Evolutionary conservation across 1,284 basidiomycete genomes (phyloP), one percentile per base, ranked within the genome.

Genomic region (Tranzscheliella williamsii): DNA sequence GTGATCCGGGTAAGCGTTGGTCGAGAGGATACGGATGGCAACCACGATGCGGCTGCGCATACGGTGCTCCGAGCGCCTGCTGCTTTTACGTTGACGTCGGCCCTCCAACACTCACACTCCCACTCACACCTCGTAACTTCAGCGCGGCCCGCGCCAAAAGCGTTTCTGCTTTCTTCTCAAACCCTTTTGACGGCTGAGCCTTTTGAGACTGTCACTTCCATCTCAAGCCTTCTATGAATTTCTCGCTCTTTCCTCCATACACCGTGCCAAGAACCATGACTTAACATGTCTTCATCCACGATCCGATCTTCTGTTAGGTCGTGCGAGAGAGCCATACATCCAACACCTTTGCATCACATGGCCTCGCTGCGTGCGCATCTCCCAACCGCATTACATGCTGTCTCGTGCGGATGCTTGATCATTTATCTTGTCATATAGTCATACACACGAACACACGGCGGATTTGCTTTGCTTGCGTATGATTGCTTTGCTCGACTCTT

Each of bases 241-340:
- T 55, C 58, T 46, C 36, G 51, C 24, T 31, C 40, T 52, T 62
- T 55, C 55, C 57, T 62, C 58, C 58, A 62, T 52, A 54, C 40
- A 34, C 46, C n/a, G n/a, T n/a, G n/a, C n/a, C n/a, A n/a, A n/a
- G n/a, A n/a, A n/a, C n/a, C n/a, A n/a, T n/a, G n/a, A n/a, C n/a
- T n/a, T n/a, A n/a, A n/a, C n/a, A n/a, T n/a, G n/a, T n/a, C n/a
- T n/a, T n/a, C n/a, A n/a, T n/a, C n/a, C n/a, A n/a, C n/a, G n/a
- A n/a, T n/a, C n/a, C n/a, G n/a, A n/a, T n/a, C n/a, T n/a, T n/a
- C n/a, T n/a, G n/a, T n/a, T n/a, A n/a, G n/a, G n/a, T n/a, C n/a
- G n/a, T n/a, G n/a, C n/a, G n/a, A n/a, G n/a, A n/a, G n/a, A n/a
- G n/a, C n/a, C n/a, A n/a, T n/a, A n/a, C n/a, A n/a, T n/a, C n/a